Conservation (phyloP, 1,139 yeast genomes). For the Blastobotrys serpentis region DNA sequence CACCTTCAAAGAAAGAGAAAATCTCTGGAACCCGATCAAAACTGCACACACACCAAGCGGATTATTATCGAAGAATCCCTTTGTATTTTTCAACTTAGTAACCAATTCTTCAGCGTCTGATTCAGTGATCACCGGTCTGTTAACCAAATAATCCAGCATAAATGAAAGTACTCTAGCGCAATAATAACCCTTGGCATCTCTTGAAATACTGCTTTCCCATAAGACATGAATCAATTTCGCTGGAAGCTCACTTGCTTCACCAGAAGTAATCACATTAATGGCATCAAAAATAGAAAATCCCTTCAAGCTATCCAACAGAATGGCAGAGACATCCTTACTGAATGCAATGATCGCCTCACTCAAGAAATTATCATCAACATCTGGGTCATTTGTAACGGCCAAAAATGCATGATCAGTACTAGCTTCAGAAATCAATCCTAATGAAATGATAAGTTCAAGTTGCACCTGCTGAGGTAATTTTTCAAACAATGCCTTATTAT, state of each 20-base stretch:
- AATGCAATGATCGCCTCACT: conserved; percentile 21
- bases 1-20: conserved; percentile 14
- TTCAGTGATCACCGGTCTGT: conserved; percentile 16
- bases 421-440: conserved; percentile 20
- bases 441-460: conserved; percentile 18
- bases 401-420: conserved; percentile 21
- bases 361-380: conserved; percentile 18
- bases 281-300: conserved; percentile 18
- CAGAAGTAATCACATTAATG: conserved; percentile 13
- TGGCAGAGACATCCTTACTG: conserved; percentile 19
- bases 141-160: conserved; percentile 18
- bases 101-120: conserved; percentile 19
- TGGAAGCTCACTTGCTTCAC: conserved; percentile 10
- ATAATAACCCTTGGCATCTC: conserved; percentile 21
- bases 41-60: conserved; percentile 23
- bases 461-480: conserved; percentile 17
- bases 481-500: conserved; percentile 17
- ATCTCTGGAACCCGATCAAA: conserved; percentile 22
- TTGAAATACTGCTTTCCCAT: conserved; percentile 19
- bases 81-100: conserved; percentile 13
- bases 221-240: conserved; percentile 14
- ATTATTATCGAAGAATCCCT: conserved; percentile 9
- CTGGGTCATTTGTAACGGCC: conserved; percentile 18
- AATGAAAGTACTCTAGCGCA: conserved; percentile 21
- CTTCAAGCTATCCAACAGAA: conserved; percentile 15